Evolutionary conservation across 73 alveolate genomes (phyloP).

Genomic region (Symbiodinium natans): DNA sequence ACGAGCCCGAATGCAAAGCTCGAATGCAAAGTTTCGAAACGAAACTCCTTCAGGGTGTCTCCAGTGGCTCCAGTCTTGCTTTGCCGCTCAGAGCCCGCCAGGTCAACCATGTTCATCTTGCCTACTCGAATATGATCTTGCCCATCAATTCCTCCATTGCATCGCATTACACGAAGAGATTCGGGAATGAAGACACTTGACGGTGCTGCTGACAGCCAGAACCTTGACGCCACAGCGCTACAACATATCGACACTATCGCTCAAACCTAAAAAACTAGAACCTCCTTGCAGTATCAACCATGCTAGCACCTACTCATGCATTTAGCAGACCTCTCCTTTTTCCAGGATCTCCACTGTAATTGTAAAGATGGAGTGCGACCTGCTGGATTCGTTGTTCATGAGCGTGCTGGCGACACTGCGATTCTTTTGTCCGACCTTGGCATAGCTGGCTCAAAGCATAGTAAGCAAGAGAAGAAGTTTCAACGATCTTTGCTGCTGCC

Average conservation of each 20-base stretch:
- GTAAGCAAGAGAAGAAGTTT: slow-evolving; percentile 42
- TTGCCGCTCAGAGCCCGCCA: slow-evolving; percentile 97
- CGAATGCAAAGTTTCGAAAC: too few species aligned
- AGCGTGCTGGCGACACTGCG: slow-evolving; percentile 98
- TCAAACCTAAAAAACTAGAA: too few species aligned
- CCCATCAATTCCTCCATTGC: slow-evolving; percentile 95
- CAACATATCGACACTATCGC: too few species aligned
- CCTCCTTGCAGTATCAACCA: too few species aligned
- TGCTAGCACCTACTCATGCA: too few species aligned
- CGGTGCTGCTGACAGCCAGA: too few species aligned
- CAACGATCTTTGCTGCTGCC: too few species aligned
- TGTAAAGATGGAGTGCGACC: slow-evolving; percentile 97
- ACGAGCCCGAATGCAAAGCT: too few species aligned
- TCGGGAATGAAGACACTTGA: too few species aligned
- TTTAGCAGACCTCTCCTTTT: slow-evolving; percentile 12
- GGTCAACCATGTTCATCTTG: slow-evolving; percentile 96
- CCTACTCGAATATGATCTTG: slow-evolving; percentile 96
- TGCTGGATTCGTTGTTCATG: slow-evolving; percentile 97
- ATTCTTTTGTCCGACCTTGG: slow-evolving; percentile 96
- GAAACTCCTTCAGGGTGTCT: slow-evolving; percentile 87
- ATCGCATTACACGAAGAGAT: too few species aligned
- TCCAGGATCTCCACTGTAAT: slow-evolving; percentile 96
- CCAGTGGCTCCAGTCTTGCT: slow-evolving; percentile 96
- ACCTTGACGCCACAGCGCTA: too few species aligned
- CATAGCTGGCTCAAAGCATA: not conserved